A percentile compares a stretch with the other conserved stretches of the same genome.
Evolutionary conservation across 129 eudicot genomes (phyloP).

Genomic region (Tanacetum coccineum): DNA sequence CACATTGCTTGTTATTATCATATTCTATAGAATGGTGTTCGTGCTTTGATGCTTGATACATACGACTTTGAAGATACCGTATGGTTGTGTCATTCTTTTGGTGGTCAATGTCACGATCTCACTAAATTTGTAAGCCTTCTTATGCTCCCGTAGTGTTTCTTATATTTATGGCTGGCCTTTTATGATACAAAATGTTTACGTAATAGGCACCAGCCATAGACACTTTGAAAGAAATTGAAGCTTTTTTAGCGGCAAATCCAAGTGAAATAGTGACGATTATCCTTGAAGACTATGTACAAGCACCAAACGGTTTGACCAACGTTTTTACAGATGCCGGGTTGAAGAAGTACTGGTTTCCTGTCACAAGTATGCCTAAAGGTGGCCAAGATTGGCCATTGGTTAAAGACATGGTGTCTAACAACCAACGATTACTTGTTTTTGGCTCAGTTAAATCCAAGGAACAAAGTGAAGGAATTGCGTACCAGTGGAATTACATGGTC

Average conservation of each 20-base stretch:
- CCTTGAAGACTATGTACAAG: conserved; percentile 76
- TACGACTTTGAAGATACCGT: conserved; percentile 74
- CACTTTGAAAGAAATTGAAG: conserved; percentile 74
- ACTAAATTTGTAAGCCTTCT: conserved; percentile 69
- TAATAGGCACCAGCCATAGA: conserved; percentile 60
- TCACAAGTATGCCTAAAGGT: conserved; percentile 64
- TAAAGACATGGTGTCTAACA: conserved; percentile 72
- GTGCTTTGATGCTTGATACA: conserved; percentile 89
- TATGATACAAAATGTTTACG: conserved; percentile 12
- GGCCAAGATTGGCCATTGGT: conserved; percentile 93
- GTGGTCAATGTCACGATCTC: conserved; percentile 72
- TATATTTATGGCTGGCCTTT: neutral
- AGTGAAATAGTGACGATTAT: conserved; percentile 79
- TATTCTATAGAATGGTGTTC: conserved; percentile 72
- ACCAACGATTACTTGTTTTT: conserved; percentile 78
- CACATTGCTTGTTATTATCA: conserved; percentile 4
- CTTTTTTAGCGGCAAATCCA: conserved; percentile 72
- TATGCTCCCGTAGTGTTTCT: neutral
- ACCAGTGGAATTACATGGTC: conserved; percentile 97
- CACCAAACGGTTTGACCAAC: conserved; percentile 81
- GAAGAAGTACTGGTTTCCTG: conserved; percentile 84
- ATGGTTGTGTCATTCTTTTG: conserved; percentile 93
- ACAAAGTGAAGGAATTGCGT: conserved; percentile 83
- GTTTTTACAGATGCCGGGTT: conserved; percentile 74
- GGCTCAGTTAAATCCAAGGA: conserved; percentile 69